Base-by-base conservation (phyloP, 768 basidiomycete species). In the Heimioporus sp. region DNA sequence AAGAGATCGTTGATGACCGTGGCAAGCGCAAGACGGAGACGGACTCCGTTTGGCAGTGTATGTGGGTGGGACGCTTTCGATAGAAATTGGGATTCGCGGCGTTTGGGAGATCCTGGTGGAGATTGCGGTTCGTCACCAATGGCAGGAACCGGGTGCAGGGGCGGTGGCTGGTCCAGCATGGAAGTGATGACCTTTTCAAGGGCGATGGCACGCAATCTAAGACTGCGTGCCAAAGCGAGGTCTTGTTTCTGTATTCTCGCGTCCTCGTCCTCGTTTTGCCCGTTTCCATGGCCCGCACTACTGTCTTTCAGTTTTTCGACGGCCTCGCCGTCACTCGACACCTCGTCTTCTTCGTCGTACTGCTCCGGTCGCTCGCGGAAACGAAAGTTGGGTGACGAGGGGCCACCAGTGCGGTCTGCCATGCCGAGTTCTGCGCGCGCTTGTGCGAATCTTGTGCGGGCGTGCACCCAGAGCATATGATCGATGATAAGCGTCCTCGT, bases 401-500 rank as follows among this genome's bases (percentile, higher is more conserved):
- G 76, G 2, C 86, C 88, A 7, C 87, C 87, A 0, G 88, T 84
- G 52, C 82, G 85, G 68, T 90, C 88, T 8, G 86, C 85, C 89
- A 92, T 91, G 34, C 87, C 88, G 11, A 93, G 79, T 67, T 92
- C 90, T 48, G 89, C 88, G 30, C 90, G 80, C 5, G 87, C 90
- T 67, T 93, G 91, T 9, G 86, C 83, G 57, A 90, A 89, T 52
- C 91, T 80, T 13, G 90, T 90, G 56, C 85, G 76, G 11, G 79
- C 83, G 68, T 92, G 91, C 8, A 86, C 86, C 88, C 87, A 92
- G 44, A 92, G 73, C 78, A 91, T 83, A 68, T 92, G 87, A 68
- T 93, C 91, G 50, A 93, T 82, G 60, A 92, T 93, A 51, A 92
- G 76, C 10, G 90, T 92, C 31, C 90, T 76, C 9, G 90, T 92